These are phyloP conservation scores for Colletotrichum australisinense DNA, from an alignment of 2,329 filamentous ascomycete genomes.

Conservation along the genomic window DNA sequence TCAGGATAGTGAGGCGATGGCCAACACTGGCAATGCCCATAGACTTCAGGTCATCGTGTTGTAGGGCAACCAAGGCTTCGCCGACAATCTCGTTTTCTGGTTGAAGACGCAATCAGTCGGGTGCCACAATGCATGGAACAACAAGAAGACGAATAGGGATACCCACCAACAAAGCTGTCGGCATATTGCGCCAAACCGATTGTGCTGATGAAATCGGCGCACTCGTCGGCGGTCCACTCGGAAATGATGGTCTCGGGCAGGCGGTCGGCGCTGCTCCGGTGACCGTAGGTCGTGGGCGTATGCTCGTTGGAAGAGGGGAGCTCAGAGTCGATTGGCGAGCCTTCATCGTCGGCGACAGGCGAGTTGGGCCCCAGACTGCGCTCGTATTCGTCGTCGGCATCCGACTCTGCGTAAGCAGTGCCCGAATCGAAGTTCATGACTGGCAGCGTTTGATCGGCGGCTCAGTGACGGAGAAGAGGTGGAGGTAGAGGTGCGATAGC, in stretches of 20 bases:
- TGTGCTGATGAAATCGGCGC: slow-evolving; percentile 86
- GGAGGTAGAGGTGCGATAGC: background rate
- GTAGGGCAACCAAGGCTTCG: slow-evolving; percentile 87
- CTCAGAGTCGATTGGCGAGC: slow-evolving; percentile 78
- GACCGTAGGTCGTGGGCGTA: slow-evolving; percentile 82
- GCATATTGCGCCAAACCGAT: slow-evolving; percentile 87
- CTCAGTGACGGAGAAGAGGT: background rate
- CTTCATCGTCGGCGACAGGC: slow-evolving; percentile 76
- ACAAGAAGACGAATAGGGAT: background rate
- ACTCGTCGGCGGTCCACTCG: slow-evolving; percentile 87
- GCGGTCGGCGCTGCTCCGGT: slow-evolving; percentile 71
- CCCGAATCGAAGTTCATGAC: slow-evolving; percentile 72
- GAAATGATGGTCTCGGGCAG: slow-evolving; percentile 81
- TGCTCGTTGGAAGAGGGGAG: slow-evolving; percentile 77
- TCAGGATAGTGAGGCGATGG: slow-evolving; percentile 93
- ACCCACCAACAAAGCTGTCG: slow-evolving; percentile 83
- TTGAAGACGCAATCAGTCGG: slow-evolving; percentile 10
- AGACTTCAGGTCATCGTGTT: slow-evolving; percentile 93
- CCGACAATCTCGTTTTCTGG: slow-evolving; percentile 94
- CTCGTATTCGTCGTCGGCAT: slow-evolving; percentile 88
- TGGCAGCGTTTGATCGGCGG: slow-evolving; percentile 10
- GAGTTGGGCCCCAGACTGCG: slow-evolving; percentile 76
- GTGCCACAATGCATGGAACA: background rate
- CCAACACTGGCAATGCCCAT: slow-evolving; percentile 95
- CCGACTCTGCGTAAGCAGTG: slow-evolving; percentile 81